These are phyloP conservation scores for Colletotrichum eremochloae DNA, from an alignment of 2,329 filamentous ascomycete genomes.

Conservation along the genomic window DNA sequence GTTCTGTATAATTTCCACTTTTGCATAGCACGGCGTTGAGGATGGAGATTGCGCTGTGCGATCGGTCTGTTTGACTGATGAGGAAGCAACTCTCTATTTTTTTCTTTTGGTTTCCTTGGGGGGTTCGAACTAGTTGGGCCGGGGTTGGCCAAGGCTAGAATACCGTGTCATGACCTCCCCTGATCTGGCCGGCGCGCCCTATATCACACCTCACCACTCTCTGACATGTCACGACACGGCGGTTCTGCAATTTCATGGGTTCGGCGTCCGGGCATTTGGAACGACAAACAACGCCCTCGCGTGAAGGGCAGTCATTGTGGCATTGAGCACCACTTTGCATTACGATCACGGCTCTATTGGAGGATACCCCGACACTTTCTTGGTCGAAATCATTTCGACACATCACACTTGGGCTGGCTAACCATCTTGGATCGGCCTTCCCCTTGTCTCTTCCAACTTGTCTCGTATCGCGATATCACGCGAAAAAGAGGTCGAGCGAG, in stretches of 20 bases:
- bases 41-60: constrained; percentile 37
- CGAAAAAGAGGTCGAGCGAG: not conserved
- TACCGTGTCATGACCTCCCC: constrained; percentile 50
- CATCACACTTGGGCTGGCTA: constrained; percentile 10
- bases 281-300: constrained; percentile 39
- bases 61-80: constrained; percentile 28
- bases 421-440: constrained; percentile 14
- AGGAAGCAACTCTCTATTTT: constrained; percentile 29
- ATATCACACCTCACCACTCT: constrained; percentile 44
- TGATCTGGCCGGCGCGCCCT: constrained; percentile 51
- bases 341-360: constrained; percentile 39
- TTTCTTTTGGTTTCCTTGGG: constrained; percentile 3
- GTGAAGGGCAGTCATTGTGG: constrained; percentile 40
- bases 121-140: constrained; percentile 25
- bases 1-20: constrained; percentile 76
- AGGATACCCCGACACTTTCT: constrained; percentile 37
- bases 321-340: constrained; percentile 41
- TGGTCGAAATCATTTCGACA: constrained; percentile 24
- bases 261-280: constrained; percentile 40
- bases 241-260: constrained; percentile 28
- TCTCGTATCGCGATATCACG: constrained; percentile 5
- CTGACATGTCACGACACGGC: constrained; percentile 51
- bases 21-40: constrained; percentile 68
- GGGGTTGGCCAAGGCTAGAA: constrained; percentile 47
- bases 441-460: not conserved